These are phyloP conservation scores for Pichia gijzeniarum DNA, from an alignment of 805 yeast genomes.

Conservation along the genomic window DNA sequence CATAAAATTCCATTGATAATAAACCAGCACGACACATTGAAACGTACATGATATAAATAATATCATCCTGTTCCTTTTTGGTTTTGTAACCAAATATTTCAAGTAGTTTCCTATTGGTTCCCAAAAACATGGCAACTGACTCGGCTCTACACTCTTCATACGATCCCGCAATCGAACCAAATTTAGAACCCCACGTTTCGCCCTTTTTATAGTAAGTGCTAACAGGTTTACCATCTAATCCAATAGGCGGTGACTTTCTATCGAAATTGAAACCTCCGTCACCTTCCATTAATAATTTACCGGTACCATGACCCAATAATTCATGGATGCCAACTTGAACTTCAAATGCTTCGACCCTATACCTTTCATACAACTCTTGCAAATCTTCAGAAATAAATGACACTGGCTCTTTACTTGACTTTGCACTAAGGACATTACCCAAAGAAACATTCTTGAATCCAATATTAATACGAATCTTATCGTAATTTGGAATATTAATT, in stretches of 20 bases:
- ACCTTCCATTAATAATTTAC: conserved; percentile 61
- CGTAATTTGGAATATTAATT: conserved; percentile 87
- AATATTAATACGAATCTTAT: conserved; percentile 73
- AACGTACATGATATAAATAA: conserved; percentile 61
- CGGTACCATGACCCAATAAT: conserved; percentile 86
- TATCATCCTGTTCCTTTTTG: conserved; percentile 53
- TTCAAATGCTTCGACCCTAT: conserved; percentile 78
- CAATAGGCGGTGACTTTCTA: conserved; percentile 51
- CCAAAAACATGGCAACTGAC: conserved; percentile 75
- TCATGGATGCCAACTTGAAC: conserved; percentile 94
- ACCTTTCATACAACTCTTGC: conserved; percentile 55
- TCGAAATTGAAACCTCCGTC: conserved; percentile 73
- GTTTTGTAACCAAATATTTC: conserved; percentile 64
- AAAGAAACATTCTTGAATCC: conserved; percentile 89
- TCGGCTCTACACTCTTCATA: conserved; percentile 94
- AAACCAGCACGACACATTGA: conserved; percentile 88
- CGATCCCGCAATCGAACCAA: conserved; percentile 77
- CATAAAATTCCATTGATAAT: conserved; percentile 79
- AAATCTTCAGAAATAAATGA: conserved; percentile 55
- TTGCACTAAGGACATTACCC: conserved; percentile 78
- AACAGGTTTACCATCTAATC: conserved; percentile 55
- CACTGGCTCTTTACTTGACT: conserved; percentile 59
- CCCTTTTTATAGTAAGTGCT: conserved; percentile 68
- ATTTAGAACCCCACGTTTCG: conserved; percentile 86
- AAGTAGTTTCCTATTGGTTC: conserved; percentile 60